Evolutionary conservation across 495 filamentous ascomycete species (phyloP), one percentile per base, ranked within the genome.

Genomic region (Penicillium daleae): DNA sequence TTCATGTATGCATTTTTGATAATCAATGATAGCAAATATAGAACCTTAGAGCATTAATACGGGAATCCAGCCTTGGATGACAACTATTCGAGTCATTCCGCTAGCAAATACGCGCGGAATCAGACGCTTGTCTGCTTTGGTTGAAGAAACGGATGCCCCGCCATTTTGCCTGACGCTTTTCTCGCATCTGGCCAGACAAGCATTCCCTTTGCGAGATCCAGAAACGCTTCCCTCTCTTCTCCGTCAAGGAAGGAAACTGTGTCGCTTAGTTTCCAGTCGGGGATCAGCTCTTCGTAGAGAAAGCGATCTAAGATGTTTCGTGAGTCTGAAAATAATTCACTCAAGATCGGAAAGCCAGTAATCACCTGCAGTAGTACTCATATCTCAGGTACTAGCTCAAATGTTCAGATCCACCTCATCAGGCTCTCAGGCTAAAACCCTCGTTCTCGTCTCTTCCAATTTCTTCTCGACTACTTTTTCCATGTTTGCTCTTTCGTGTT

Each of bases 211-310:
- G 68, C 74, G 56, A 81, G 71, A 62, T 77, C 70, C 56, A 80
- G 56, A 74, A 82, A 80, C 49, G 40, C 27, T 60, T 80, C 76
- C 64, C 35, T 78, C 65, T 82, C 77, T 58, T 78, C 73, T 63
- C 63, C 74, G 49, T 63, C 62, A 66, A 76, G 70, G 52, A 70
- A 73, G 8, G 70, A 66, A 67, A 63, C 61, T 49, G 66, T 72
- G 60, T 74, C 69, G 54, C 31, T 60, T 65, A 79, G 52, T 62
- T 74, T 74, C 17, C 71, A 71, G 57, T 74, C 61, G 5, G 74
- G 71, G 42, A 76, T 73, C 62, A 76, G 62, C 21, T 73, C 66
- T 64, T 75, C 63, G 57, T 75, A 71, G 44, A 79, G 68, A 59
- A 70, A 79, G 49, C 55, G 64, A 61, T 74, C 71, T 78, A 57